Evolutionary conservation across 2,329 filamentous ascomycete genomes (phyloP), one percentile per base, ranked within the genome.

Genomic region (Fusarium sp.): DNA sequence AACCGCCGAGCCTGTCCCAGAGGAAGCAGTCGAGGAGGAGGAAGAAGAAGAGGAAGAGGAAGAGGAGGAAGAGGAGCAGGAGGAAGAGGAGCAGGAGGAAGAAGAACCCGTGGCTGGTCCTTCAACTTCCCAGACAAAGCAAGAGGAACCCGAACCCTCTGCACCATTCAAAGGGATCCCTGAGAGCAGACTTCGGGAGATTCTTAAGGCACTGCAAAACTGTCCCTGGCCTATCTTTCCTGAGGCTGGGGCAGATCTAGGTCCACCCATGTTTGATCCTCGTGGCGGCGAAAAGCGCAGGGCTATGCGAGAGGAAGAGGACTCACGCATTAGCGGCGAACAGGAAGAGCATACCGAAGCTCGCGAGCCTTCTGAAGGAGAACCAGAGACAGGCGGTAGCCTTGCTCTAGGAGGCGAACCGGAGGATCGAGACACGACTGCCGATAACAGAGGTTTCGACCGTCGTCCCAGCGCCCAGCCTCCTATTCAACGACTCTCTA

Each of bases 351-450:
- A 80, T 24, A 70, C 77, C 3, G 85, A 86, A 24, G 76, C 76
- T 4, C 76, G 77, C 7, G 84, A 85, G 46, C 77, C 81, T 6
- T 85, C 85, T 0, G 94, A 97, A 68, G 93, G 93, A 59, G 91
- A 92, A 58, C 89, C 89, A 2, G 94, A 96, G 79, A 92, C 92
- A 70, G 93, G 92, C 45, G 89, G 89, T 15, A 98, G 95, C 77
- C 84, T 96, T 60, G 94, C 97, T 61, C 85, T 98, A 19, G 95
- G 95, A 59, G 95, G 95, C 43, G 95, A 98, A 77, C 95, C 95
- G 0, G 95, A 98, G 77, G 94, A 97, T 70, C 86, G 88, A 65
- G 91, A 93, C 22, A 80, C 81, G 44, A 76, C 79, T 19, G 83
- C 84, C 19, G 87, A 88, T 50, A 80, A 80, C 39, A 82, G 86